Evolutionary conservation across 1,139 yeast genomes (phyloP).

Genomic region (Debaryomyces psychrophilus): DNA sequence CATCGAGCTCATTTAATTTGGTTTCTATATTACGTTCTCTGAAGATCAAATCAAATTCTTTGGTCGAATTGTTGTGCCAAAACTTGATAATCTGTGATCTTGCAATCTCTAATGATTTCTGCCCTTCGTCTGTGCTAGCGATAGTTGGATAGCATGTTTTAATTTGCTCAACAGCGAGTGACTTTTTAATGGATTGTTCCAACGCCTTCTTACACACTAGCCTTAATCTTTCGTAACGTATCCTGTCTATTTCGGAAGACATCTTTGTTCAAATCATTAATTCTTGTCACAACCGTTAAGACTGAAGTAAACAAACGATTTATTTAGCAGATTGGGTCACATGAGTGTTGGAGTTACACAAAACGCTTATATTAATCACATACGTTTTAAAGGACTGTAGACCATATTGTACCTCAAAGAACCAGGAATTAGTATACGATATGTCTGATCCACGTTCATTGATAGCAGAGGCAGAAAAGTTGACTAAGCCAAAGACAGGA

Average conservation of each 20-base stretch:
- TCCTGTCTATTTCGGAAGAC: slow-evolving; percentile 28
- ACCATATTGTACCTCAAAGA: not conserved
- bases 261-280: slow-evolving; percentile 5
- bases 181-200: slow-evolving; percentile 61
- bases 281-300: not conserved
- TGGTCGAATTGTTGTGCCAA: slow-evolving; percentile 59
- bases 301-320: slow-evolving; percentile 15
- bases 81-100: slow-evolving; percentile 61
- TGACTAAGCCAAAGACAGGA: slow-evolving; percentile 71
- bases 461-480: slow-evolving; percentile 49
- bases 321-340: slow-evolving; percentile 6
- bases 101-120: slow-evolving; percentile 55
- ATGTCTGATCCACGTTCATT: slow-evolving; percentile 47
- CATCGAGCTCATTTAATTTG: slow-evolving; percentile 69
- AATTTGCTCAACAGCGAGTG: slow-evolving; percentile 62
- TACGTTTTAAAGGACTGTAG: not conserved
- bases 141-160: slow-evolving; percentile 69
- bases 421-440: not conserved
- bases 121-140: slow-evolving; percentile 53
- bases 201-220: slow-evolving; percentile 68
- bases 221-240: slow-evolving; percentile 57
- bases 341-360: not conserved
- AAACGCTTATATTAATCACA: not conserved
- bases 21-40: slow-evolving; percentile 59
- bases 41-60: slow-evolving; percentile 69